Base-by-base conservation (phyloP, 768 basidiomycete genomes). In the Pluteus cervinus region DNA sequence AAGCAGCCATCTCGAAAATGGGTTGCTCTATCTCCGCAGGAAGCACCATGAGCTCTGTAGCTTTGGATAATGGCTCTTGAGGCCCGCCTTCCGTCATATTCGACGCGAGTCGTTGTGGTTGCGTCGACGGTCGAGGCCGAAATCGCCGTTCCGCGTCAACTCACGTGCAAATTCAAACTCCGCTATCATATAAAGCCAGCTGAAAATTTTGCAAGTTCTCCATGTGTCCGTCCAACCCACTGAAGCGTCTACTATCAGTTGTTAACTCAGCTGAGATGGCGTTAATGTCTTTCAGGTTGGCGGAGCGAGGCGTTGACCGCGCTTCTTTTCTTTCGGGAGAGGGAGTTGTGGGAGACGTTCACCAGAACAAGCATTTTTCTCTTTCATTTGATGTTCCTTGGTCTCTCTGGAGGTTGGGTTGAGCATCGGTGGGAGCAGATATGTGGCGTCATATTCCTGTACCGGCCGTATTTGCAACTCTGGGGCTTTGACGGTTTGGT, bases 401-500 rank as follows among this genome's bases (percentile, higher is more conserved):
- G 75, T 64, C 75, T 81, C 55, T 78, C 78, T 62, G 75, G 66
- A 70, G 52, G 49, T 47, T 51, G 50, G 46, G 60, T 53, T 63
- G 54, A 68, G 67, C 68, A 57, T 69, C 45, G 45, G 53, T 60
- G 61, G 54, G 54, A 57, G 58, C 53, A 45, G 54, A 46, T 43
- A 54, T 49, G 72, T 66, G 69, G 76, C 77, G 76, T 81, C 74
- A 86, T 86, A 84, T 86, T 82, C 77, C 80, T 81, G 66, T 69
- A 79, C 76, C 74, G 76, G 66, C 81, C 75, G 80, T 80, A 82
- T 57, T 58, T 66, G 81, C 70, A 66, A 81, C 77, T 81, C 82
- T 73, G 82, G 82, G 72, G 74, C 80, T 46, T 73, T 84, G 80
- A 83, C 79, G 77, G 82, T 77, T 60, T 71, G 76, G 80, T 76